phyloP scores from a whole-genome alignment of 75 land plant species.

The Ceratopteris richardii region DNA sequence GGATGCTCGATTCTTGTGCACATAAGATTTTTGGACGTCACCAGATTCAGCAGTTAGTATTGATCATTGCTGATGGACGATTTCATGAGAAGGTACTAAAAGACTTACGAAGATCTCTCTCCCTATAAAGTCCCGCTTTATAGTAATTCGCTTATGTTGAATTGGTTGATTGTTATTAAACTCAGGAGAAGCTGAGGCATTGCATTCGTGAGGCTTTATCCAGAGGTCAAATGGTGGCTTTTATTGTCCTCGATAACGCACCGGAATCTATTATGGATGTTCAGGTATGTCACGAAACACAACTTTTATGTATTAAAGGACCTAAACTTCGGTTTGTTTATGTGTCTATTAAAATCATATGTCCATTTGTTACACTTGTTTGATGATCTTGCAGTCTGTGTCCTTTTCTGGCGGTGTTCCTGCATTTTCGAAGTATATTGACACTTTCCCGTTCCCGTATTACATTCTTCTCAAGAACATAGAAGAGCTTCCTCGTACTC shows the following conservation, averaged over 20 bases:
- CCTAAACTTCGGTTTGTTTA: too few relatives aligned
- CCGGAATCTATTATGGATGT: constrained; percentile 80
- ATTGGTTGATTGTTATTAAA: neutral
- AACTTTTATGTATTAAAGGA: too few relatives aligned
- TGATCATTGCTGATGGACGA: constrained; percentile 91
- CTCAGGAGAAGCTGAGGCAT: constrained; percentile 58
- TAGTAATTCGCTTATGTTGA: neutral
- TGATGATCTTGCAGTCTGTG: constrained; percentile 30
- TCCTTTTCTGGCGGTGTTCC: constrained; percentile 42
- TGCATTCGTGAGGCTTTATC: constrained; percentile 67
- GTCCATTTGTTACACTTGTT: neutral
- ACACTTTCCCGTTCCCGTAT: constrained; percentile 93
- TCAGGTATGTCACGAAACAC: constrained; percentile 22
- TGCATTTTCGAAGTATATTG: constrained; percentile 67
- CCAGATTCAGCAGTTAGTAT: constrained; percentile 77
- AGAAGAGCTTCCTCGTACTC: constrained; percentile 82
- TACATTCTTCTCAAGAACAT: constrained; percentile 78
- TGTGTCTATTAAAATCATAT: neutral
- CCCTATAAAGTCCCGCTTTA: neutral
- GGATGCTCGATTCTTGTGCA: constrained; percentile 60
- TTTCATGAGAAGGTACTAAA: constrained; percentile 79
- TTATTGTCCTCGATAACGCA: constrained; percentile 72
- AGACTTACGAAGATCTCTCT: neutral
- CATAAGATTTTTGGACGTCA: constrained; percentile 62
- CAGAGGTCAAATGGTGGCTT: constrained; percentile 77